Evolutionary conservation across 305 asterid genomes (phyloP), one percentile per base, ranked within the genome.

Genomic region (Stenogyne calaminthoides): DNA sequence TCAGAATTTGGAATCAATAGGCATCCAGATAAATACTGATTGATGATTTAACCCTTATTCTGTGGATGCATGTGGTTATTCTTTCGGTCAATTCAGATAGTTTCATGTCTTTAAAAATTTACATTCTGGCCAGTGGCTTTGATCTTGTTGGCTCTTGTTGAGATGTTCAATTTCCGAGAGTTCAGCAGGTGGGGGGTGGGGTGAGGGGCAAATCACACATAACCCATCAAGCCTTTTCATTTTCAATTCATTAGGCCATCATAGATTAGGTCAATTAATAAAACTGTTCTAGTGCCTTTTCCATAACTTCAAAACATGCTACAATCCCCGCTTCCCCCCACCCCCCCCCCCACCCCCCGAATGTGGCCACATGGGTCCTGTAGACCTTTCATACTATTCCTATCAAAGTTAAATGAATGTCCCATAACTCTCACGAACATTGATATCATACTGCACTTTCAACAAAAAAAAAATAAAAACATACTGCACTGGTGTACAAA

Each of bases 21-120:
- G 42, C 7, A 9, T 34, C 60, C 22, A 16, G 8, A 49, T 34
- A 3, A 9, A 20, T 44, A 57, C 34, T 46, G 60, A 71, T 60
- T 55, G 37, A 67, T 47, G 14, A 7, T 32, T 42, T 64, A n/a
- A 14, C 42, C 7, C 61, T 16, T 58, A 56, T 32, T 46, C 57
- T 69, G 54, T 19, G 63, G 55, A 55, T 79, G 64, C 29, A 6
- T n/a, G 51, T 60, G 22, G 14, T 32, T 51, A 52, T 67, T 27
- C 5, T 15, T n/a, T 51, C 0, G 25, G 44, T 42, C 11, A 69
- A 58, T 49, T 51, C 9, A 40, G 32, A 25, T 52, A 64, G 71
- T 60, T 59, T 66, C 54, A 3, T 29, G 42, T 40, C 51, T 65
- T 44, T 59, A 14, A 70, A 71, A 27, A 20, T 62, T 25, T 32